phyloP scores from a whole-genome alignment of 768 basidiomycete genomes.

The Termitomyces eurrhizus region DNA sequence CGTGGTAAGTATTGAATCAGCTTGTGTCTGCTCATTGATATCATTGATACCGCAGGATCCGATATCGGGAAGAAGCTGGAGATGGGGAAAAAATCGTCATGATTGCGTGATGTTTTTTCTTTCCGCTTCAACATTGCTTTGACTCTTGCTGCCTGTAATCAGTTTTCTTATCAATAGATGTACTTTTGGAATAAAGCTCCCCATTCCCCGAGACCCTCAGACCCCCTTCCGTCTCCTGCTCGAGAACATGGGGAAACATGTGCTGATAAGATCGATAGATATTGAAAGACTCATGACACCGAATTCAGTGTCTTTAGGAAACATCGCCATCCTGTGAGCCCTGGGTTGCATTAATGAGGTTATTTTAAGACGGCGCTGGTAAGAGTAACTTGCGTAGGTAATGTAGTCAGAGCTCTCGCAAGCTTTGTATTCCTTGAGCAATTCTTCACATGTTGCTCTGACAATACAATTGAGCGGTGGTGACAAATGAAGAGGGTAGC shows the following conservation, averaged over 20 bases:
- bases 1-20: constrained; percentile 54
- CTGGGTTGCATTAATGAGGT: constrained; percentile 5
- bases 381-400: constrained; percentile 42
- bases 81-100: constrained; percentile 68
- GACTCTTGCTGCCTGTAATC: constrained; percentile 22
- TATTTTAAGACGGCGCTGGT: not conserved
- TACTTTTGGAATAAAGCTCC: not conserved
- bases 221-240: not conserved
- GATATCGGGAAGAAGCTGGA: constrained; percentile 88
- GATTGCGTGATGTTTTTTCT: constrained; percentile 26
- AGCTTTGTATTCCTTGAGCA: constrained; percentile 92
- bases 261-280: not conserved
- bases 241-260: not conserved
- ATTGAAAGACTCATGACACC: not conserved
- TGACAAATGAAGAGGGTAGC: constrained; percentile 12
- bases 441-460: constrained; percentile 82
- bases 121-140: constrained; percentile 26
- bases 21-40: not conserved
- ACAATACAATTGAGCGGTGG: not conserved
- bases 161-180: constrained; percentile 12
- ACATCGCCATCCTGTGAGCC: constrained; percentile 24
- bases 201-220: not conserved
- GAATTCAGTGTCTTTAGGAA: constrained; percentile 8
- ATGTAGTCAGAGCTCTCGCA: constrained; percentile 96
- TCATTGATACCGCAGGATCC: constrained; percentile 38